A percentile compares a stretch with the other conserved stretches of the same genome.
Evolutionary conservation across 1,284 basidiomycete species (phyloP).

Genomic region (Trichosporon coremiiforme): DNA sequence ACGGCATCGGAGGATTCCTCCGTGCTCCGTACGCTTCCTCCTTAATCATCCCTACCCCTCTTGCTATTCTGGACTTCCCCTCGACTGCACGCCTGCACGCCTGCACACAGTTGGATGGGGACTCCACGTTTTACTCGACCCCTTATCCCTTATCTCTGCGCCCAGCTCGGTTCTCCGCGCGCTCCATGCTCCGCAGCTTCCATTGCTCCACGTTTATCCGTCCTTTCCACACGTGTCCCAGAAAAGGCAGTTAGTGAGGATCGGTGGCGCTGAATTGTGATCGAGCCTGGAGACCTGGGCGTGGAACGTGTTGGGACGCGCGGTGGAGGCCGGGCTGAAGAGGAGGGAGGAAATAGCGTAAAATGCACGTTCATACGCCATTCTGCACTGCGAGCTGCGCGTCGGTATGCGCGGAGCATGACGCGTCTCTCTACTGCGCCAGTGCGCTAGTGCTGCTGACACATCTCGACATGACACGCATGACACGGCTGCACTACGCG

Average conservation of each 20-base stretch:
- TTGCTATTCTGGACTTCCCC: too few species aligned
- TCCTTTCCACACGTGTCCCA: too few species aligned
- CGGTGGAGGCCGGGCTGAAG: background rate
- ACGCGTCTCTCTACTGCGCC: background rate
- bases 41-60: too few species aligned
- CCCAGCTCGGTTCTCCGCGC: too few species aligned
- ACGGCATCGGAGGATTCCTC: too few species aligned
- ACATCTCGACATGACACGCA: background rate
- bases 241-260: background rate
- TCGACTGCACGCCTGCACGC: too few species aligned
- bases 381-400: background rate
- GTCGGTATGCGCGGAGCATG: background rate
- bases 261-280: background rate
- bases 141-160: too few species aligned
- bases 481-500: background rate
- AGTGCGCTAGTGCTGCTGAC: background rate
- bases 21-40: too few species aligned
- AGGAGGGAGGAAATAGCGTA: background rate
- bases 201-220: too few species aligned
- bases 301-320: background rate
- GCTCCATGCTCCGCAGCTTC: too few species aligned
- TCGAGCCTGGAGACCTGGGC: background rate
- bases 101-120: too few species aligned
- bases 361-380: slow-evolving; percentile 13
- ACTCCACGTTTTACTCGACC: too few species aligned